Evolutionary conservation across 768 basidiomycete genomes (phyloP), one percentile per base, ranked within the genome.

Genomic region (Lactifluus hygrophoroides): DNA sequence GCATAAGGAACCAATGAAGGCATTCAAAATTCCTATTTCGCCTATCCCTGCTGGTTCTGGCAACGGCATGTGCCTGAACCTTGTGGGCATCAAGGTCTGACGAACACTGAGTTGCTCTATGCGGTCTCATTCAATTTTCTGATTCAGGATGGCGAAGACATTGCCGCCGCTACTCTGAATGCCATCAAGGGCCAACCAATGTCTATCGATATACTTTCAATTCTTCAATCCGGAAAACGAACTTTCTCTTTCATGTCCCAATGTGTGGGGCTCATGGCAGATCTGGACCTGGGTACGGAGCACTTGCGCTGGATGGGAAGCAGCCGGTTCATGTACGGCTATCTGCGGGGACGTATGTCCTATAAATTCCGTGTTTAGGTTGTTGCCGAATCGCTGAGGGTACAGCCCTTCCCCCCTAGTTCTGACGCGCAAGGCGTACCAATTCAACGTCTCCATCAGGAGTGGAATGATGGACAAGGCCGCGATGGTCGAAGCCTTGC

Each of bases 291-390:
- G 45, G 86, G 86, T 55, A 94, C 92, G 1, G 91, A 94, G 59
- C 74, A 89, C 65, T 70, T 94, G 42, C 80, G 90, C 9, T 93
- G 88, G 85, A 85, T 94, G 84, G 92, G 92, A 10, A 86, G 86
- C 66, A 74, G 77, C 13, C 84, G 92, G 9, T 94, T 94, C 69
- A 68, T 85, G 30, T 73, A 80, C 58, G 92, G 92, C 9, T 81
- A 82, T 66, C 67, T 94, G 3, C 76, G 81, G 50, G 88, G 85
- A 69, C 65, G 89, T 89, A 67, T 61, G 82, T 68, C 23, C 14
- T 50, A n/a, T 27, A 45, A 30, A 21, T 32, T 19, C 17, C 9
- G 14, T 1, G 14, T 16, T 8, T 17, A 19, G 10, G 1, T 38
- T 16, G 40, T 52, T 1, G 27, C 21, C 42, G 45, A 51, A 35